Percentiles rank a stretch among this genome's conserved stretches.
These are phyloP conservation scores for Hamigera avellanea DNA, from an alignment of 495 filamentous ascomycete genomes.

Conservation along the genomic window DNA sequence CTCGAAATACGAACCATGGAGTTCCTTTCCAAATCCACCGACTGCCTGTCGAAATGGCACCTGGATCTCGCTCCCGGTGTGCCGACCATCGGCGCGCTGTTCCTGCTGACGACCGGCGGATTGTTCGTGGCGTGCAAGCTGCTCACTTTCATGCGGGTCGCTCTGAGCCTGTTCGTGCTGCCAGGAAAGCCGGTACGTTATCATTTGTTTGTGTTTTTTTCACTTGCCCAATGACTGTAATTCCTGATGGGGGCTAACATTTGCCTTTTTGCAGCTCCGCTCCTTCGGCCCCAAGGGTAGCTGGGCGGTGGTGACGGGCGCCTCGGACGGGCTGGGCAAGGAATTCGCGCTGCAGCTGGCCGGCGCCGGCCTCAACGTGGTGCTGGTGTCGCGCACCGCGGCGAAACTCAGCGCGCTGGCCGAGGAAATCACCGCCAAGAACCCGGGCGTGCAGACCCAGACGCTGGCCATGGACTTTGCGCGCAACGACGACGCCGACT, in stretches of 20 bases:
- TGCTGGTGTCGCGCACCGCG: constrained; percentile 87
- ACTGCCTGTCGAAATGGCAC: constrained; percentile 26
- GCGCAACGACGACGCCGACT: constrained; percentile 62
- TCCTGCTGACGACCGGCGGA: constrained; percentile 42
- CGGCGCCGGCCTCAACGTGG: constrained; percentile 79
- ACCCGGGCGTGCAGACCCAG: constrained; percentile 53
- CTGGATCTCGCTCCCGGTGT: constrained; percentile 24
- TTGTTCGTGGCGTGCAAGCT: constrained; percentile 45
- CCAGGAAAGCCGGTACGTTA: constrained; percentile 47
- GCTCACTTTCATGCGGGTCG: constrained; percentile 48
- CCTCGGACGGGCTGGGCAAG: constrained; percentile 94
- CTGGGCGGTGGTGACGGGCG: constrained; percentile 92
- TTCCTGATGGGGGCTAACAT: no score
- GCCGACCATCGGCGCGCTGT: constrained; percentile 24
- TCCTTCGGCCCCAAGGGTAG: constrained; percentile 85
- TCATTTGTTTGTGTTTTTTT: no score
- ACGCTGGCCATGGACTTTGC: constrained; percentile 87
- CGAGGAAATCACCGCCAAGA: constrained; percentile 58
- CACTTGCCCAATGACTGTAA: no score
- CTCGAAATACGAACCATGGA: constrained; percentile 21
- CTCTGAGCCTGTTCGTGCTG: constrained; percentile 69
- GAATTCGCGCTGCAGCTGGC: constrained; percentile 89
- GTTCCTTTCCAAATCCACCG: constrained; percentile 18
- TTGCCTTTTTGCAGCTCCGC: no score
- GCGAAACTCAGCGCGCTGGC: constrained; percentile 75